Base-by-base conservation (phyloP, 1,139 yeast species). In the Geotrichum candidum region DNA sequence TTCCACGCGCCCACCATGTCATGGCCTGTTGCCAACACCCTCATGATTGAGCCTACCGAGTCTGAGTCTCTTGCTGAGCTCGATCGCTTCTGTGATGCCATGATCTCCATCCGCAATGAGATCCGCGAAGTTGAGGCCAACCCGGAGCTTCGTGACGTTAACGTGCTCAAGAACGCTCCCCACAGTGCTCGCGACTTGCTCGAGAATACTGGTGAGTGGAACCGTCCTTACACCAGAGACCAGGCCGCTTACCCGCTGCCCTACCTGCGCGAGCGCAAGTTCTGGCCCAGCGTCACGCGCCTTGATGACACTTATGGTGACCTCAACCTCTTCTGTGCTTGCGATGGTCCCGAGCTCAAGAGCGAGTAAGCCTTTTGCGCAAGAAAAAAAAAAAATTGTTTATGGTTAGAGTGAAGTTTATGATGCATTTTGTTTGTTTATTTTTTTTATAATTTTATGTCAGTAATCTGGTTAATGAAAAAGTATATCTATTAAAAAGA, bases 1-100 rank as follows among this genome's bases (percentile, higher is more conserved):
- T 94, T 94, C 86, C 99, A 94, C 76, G 97, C 97, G 0, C 99
- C 99, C 68, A 94, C 99, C 57, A 86, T 94, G 90, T 94, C 98
- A 1, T 94, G 95, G 89, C 99, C 99, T 27, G 96, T 94, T 60
- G 92, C 97, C 13, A 96, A 96, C 65, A 94, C 99, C 2, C 82
- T 94, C 69, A 94, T 94, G 99, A 86, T 94, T 67, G 99, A 94
- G 77, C 99, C 99, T 63, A 94, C 99, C 3, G 99, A 94, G 77
- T 87, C 95, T 27, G 99, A 94, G 77, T 86, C 90, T 72, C 78
- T 88, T 71, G 88, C 81, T 61, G 99, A 94, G 78, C 80, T 94
- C 68, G 95, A 94, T 76, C 83, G 97, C 70, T 94, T 94, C 76
- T 86, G 91, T 65, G 94, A 90, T 65, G 85, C 98, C 1, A 82